These are phyloP conservation scores for Fusarium sp. DNA, from an alignment of 2,329 filamentous ascomycete species.

Conservation along the genomic window DNA sequence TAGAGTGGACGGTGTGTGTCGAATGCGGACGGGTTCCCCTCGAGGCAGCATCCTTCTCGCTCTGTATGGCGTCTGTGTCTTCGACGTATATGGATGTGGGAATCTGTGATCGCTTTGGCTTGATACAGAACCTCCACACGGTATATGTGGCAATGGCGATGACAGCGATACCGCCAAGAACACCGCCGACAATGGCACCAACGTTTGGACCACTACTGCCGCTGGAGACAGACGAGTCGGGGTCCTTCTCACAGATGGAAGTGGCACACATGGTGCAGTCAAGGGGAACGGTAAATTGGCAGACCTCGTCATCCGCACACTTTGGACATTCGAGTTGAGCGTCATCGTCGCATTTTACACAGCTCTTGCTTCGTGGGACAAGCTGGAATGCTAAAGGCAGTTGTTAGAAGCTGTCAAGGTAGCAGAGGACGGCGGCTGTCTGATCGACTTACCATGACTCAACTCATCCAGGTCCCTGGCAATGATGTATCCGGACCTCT, in stretches of 20 bases:
- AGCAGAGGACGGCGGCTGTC: neutral
- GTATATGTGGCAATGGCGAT: conserved; percentile 82
- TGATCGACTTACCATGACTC: conserved; percentile 47
- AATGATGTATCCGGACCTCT: conserved; percentile 39
- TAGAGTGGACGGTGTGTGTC: conserved; percentile 87
- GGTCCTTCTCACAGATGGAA: conserved; percentile 59
- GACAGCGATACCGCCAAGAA: conserved; percentile 83
- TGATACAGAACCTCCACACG: conserved; percentile 89
- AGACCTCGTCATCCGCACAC: conserved; percentile 58
- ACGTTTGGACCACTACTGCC: conserved; percentile 70
- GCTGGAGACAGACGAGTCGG: conserved; percentile 32
- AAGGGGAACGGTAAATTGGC: conserved; percentile 60
- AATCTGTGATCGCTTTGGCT: conserved; percentile 76
- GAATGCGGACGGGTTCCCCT: conserved; percentile 73
- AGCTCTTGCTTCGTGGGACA: conserved; percentile 57
- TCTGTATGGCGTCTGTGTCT: conserved; percentile 61
- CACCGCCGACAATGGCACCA: conserved; percentile 91
- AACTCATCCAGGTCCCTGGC: conserved; percentile 51
- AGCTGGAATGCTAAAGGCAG: conserved; percentile 52
- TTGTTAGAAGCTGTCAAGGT: conserved; percentile 21
- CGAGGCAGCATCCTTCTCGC: conserved; percentile 61
- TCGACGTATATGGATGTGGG: conserved; percentile 68
- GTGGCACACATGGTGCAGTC: conserved; percentile 62
- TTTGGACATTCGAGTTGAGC: conserved; percentile 59
- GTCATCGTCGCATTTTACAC: conserved; percentile 61